Evolutionary conservation across 768 basidiomycete species (phyloP).

Genomic region (Termitomyces sp.): DNA sequence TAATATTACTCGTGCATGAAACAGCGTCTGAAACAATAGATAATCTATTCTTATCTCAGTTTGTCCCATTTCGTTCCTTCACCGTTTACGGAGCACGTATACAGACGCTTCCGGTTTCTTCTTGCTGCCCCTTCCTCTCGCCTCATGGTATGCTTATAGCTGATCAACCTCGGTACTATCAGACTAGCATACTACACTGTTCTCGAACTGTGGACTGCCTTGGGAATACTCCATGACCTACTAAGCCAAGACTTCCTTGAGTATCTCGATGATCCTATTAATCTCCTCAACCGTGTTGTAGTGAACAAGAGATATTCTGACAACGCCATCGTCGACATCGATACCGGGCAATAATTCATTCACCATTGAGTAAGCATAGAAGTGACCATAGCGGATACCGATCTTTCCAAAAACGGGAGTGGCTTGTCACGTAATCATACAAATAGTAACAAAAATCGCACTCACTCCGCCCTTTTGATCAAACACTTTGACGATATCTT

Average conservation of each 20-base stretch:
- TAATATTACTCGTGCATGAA: too few species aligned
- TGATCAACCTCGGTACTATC: too few species aligned
- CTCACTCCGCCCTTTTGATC: slow-evolving; percentile 60
- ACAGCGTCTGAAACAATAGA: too few species aligned
- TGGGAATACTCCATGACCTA: too few species aligned
- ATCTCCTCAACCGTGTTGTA: slow-evolving; percentile 77
- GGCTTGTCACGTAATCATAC: neutral
- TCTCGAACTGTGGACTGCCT: too few species aligned
- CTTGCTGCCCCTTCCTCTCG: too few species aligned
- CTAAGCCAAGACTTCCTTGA: slow-evolving; percentile 43
- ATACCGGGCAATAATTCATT: slow-evolving; percentile 48
- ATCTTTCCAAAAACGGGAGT: slow-evolving; percentile 36
- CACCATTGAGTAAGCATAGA: slow-evolving; percentile 67
- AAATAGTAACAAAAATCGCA: slow-evolving; percentile 7
- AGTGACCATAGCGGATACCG: slow-evolving; percentile 76
- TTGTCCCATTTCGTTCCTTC: too few species aligned
- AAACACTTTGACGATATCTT: slow-evolving; percentile 57
- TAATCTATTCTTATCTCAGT: too few species aligned
- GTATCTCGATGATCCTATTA: slow-evolving; percentile 46
- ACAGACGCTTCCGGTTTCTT: too few species aligned
- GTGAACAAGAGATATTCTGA: slow-evolving; percentile 73
- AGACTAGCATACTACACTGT: too few species aligned
- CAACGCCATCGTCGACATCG: slow-evolving; percentile 59
- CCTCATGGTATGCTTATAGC: too few species aligned
- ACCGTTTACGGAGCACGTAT: too few species aligned